Evolutionary conservation across 768 basidiomycete genomes (phyloP), one percentile per base, ranked within the genome.

Genomic region (Amanita fuliginea): DNA sequence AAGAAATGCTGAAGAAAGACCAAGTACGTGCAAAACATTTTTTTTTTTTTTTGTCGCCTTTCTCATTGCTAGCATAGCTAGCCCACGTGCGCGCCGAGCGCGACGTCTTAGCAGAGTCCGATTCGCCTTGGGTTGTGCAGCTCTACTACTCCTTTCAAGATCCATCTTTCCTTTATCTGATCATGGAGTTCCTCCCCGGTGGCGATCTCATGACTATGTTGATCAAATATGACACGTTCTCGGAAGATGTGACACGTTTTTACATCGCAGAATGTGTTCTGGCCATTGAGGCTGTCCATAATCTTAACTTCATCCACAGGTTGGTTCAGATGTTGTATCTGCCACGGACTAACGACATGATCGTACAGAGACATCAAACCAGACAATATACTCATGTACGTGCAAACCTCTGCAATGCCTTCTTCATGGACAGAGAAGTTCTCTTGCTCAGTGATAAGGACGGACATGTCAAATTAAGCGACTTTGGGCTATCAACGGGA

Each of bases 151-250:
- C 93, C n/a, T 98, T 98, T 73, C 96, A 98, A 63, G 96, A 98
- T 63, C 70, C 86, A 1, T 71, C 83, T 46, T 91, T 86, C 57
- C 77, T 99, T 21, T 99, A 98, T 69, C 75, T 99, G 48, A 87
- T 98, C 71, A 98, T 98, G 96, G 96, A 98, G 69, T 99, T 95
- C 66, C 74, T 99, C 41, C 94, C 95, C 49, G 96, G 96, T 41
- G 96, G 96, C 28, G 96, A 99, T 63, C 73, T 98, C 53, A 97
- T 99, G 96, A 96, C 94, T 3, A 98, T 98, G 95, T 74, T 97
- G 51, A 97, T 98, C 75, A 97, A 98, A 67, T 97, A 98, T 67
- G 96, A 97, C 63, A 96, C 94, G 0, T 98, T 98, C 67, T 89
- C 89, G 0, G 95, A 98, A 67, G 96, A 98, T 58, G 95, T 98